Percentiles rank a stretch among this genome's conserved stretches.
phyloP scores from a whole-genome alignment of 2,329 filamentous ascomycete species.

The Diaporthe nobilis region DNA sequence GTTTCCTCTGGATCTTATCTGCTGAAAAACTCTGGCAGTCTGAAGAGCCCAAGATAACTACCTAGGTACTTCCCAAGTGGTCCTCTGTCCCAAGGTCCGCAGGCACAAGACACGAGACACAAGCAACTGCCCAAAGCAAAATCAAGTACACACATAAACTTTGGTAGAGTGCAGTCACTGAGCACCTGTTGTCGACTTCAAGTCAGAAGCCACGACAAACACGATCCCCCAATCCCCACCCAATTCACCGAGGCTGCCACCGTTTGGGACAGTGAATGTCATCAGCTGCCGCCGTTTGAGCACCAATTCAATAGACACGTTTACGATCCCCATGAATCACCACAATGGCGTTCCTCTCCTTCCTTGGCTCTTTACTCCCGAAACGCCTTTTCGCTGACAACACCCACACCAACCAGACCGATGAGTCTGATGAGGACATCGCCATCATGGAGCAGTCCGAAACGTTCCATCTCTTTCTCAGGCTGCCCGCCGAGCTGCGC shows the following conservation, averaged over 20 bases:
- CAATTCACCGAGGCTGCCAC: neutral
- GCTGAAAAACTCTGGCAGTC: neutral
- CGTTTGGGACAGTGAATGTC: neutral
- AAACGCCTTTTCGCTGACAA: neutral
- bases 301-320: neutral
- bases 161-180: neutral
- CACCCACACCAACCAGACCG: neutral
- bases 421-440: neutral
- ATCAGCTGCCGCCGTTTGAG: neutral
- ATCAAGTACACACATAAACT: neutral
- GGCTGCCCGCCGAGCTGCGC: constrained; percentile 31
- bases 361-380: neutral
- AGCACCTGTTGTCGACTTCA: neutral
- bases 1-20: neutral
- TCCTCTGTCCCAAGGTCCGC: neutral
- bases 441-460: neutral
- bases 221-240: neutral
- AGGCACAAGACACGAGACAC: neutral
- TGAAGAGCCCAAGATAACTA: neutral
- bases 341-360: constrained; percentile 9
- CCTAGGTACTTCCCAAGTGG: neutral
- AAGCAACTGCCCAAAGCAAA: neutral
- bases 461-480: neutral
- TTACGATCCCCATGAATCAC: neutral
- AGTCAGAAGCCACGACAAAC: neutral